A percentile compares a stretch with the other conserved stretches of the same genome.
Conservation (phyloP, 345 rosid genomes). For the Triadica sebifera region DNA sequence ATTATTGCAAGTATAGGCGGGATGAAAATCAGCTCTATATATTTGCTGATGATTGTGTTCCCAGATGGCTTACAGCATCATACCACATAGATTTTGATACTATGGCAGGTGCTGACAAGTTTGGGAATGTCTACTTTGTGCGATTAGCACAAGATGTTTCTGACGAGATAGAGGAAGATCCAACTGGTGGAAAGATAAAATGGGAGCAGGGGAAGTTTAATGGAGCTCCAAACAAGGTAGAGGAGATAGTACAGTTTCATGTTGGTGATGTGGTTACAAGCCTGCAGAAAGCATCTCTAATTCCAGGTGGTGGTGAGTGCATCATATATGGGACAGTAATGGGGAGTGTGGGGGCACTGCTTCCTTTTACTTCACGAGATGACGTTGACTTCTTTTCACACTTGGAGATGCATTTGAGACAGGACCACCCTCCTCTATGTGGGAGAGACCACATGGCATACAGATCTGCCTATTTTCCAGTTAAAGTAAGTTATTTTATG, state of each 20-base stretch:
- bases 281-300: conserved; percentile 85
- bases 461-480: conserved; percentile 96
- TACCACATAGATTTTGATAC: conserved; percentile 91
- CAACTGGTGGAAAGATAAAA: conserved; percentile 94
- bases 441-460: conserved; percentile 87
- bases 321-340: conserved; percentile 88
- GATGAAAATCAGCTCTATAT: conserved; percentile 96
- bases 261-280: conserved; percentile 80
- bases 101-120: conserved; percentile 96
- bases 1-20: conserved; percentile 96
- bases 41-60: conserved; percentile 92
- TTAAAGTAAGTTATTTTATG: conserved; percentile 53
- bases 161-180: conserved; percentile 96
- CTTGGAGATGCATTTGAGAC: conserved; percentile 97
- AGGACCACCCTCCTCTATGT: conserved; percentile 94
- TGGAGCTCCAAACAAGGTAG: conserved; percentile 96
- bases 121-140: conserved; percentile 87
- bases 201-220: conserved; percentile 99
- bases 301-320: conserved; percentile 91
- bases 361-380: conserved; percentile 88
- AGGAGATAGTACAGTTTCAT: conserved; percentile 94
- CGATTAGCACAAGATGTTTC: conserved; percentile 89
- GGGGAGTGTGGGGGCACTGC: conserved; percentile 93
- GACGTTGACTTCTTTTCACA: conserved; percentile 97
- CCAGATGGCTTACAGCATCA: conserved; percentile 96